phyloP scores from a whole-genome alignment of 306 rosid species.

The Vigna angularis region DNA sequence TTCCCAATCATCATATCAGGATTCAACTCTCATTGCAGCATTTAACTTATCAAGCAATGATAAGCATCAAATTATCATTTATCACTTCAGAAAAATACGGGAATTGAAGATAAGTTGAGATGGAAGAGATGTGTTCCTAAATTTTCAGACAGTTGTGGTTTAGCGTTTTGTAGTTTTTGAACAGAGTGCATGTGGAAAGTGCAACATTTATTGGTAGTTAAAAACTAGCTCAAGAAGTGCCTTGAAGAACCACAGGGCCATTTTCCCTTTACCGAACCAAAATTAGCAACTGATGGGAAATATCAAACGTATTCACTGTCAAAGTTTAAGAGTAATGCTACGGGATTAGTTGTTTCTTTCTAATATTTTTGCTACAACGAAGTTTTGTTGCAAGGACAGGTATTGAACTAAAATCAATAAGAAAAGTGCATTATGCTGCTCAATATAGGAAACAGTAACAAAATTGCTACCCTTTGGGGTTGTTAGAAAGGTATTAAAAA shows the following conservation, averaged over 20 bases:
- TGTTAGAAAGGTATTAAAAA: no score
- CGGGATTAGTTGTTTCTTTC: conserved; percentile 12
- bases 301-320: conserved; percentile 67
- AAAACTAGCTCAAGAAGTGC: conserved; percentile 56
- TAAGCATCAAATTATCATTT: not conserved
- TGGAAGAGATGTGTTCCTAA: not conserved
- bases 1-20: no score
- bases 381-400: conserved; percentile 2
- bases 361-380: not conserved
- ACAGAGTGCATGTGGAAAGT: conserved; percentile 71
- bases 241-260: conserved; percentile 65
- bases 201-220: conserved; percentile 61
- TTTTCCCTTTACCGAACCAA: conserved; percentile 53
- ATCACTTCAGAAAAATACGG: not conserved
- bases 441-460: no score
- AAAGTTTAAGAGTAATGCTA: conserved; percentile 65
- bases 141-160: conserved; percentile 42
- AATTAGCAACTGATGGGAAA: conserved; percentile 71
- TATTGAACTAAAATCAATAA: not conserved
- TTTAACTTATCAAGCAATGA: not conserved
- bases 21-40: no score
- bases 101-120: not conserved
- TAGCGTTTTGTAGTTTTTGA: conserved; percentile 8
- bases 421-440: not conserved
- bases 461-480: no score